Conservation (phyloP, 2,329 filamentous ascomycete species). For the Colletotrichum scovillei region DNA sequence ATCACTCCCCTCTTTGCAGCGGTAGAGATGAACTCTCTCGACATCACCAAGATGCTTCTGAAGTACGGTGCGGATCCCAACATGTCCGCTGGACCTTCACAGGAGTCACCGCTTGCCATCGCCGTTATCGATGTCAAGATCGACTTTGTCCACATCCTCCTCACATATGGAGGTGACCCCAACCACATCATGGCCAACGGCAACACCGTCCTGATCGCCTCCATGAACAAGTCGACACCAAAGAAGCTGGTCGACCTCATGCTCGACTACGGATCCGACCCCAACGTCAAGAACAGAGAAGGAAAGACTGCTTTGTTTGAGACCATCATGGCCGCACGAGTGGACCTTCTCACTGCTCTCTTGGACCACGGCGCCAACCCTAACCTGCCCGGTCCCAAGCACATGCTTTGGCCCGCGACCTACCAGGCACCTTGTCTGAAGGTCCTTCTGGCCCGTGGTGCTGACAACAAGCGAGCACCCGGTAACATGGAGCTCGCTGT, state of each 20-base stretch:
- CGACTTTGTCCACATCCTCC: conserved; percentile 67
- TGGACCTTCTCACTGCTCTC: conserved; percentile 64
- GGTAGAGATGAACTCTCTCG: conserved; percentile 64
- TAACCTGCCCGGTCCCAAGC: conserved; percentile 76
- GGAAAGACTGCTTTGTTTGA: conserved; percentile 74
- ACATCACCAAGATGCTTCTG: conserved; percentile 68
- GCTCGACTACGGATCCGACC: conserved; percentile 68
- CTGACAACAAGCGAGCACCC: conserved; percentile 68
- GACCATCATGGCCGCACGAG: conserved; percentile 66
- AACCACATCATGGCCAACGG: conserved; percentile 65
- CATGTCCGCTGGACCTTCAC: conserved; percentile 58
- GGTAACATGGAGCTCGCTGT: conserved; percentile 74
- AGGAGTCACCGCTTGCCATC: conserved; percentile 65
- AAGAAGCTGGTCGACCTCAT: conserved; percentile 67
- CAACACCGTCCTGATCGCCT: conserved; percentile 69
- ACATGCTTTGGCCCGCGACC: conserved; percentile 74
- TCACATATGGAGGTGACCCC: conserved; percentile 71
- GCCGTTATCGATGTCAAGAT: conserved; percentile 64
- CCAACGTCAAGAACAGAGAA: conserved; percentile 68
- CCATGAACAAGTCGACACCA: conserved; percentile 69
- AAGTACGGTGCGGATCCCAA: conserved; percentile 74
- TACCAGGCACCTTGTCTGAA: conserved; percentile 69
- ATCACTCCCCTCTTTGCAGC: conserved; percentile 63
- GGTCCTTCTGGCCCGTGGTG: conserved; percentile 68
- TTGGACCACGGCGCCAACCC: conserved; percentile 71